Evolutionary conservation across 192 early-diverging fungal species (phyloP), one percentile per base, ranked within the genome.

Genomic region (Paraglomus brasilianum): DNA sequence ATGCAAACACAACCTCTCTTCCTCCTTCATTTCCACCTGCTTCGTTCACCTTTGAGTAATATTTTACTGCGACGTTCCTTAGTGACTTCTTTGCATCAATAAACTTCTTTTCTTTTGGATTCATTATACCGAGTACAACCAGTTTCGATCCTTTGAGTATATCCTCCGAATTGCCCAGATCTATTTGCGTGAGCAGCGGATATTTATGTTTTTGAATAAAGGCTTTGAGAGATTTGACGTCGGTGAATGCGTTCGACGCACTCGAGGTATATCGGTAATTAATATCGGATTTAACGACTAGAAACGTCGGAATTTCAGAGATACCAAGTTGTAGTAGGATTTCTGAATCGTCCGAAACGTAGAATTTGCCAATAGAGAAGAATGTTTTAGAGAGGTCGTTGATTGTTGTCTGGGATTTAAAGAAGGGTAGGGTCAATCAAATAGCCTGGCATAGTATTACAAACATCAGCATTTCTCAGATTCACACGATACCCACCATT

Each of bases 151-250:
- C 80, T 39, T 86, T 82, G 70, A 95, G 80, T 70, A 92, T 81
- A 2, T 82, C 79, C 41, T 89, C 85, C 14, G 89, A 80, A 66
- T 92, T 93, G 30, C 80, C 78, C 58, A 83, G 79, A n/a, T 77
- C 80, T 15, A 95, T 69, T 40, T 83, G 74, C 1, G 88, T 79
- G 10, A 91, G 82, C 24, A 91, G 69, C 13, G 91, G 86, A 65
- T 84, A 82, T 50, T 88, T 86, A 74, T 90, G 84, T 41, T 71
- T 76, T 15, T 83, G 76, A 58, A 92, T 85, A 86, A 86, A 91
- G 57, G 78, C 75, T 58, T 80, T 78, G 14, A 88, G 62, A 19
- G 72, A 42, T 45, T 77, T 75, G n/a, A 67, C 65, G 69, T 84
- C 66, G 19, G 72, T 43, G 14, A 74, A 53, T 5, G 53, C 68